Conservation (phyloP, 2,329 filamentous ascomycete species). For the Sphaerulina populicola region DNA sequence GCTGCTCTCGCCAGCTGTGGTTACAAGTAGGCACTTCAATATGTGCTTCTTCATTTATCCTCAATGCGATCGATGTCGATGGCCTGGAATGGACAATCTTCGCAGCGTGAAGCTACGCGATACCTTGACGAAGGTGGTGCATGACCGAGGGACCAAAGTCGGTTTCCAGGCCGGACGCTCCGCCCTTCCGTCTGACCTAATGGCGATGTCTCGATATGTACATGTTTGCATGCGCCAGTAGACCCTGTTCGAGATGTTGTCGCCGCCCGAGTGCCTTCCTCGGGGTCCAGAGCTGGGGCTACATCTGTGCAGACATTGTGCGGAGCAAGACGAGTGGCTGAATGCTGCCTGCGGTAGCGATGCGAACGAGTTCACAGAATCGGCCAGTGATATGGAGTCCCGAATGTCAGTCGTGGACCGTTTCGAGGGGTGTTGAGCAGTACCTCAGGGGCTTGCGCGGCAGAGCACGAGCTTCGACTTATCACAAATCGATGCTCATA, state of each 20-base stretch:
- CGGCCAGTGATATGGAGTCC: not conserved
- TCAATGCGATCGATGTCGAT: constrained; percentile 14
- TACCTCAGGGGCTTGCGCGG: not conserved
- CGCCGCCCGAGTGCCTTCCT: constrained; percentile 7
- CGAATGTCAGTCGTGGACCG: not conserved
- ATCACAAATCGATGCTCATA: not conserved
- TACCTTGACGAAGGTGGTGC: constrained; percentile 4
- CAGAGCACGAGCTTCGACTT: not conserved
- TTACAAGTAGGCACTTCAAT: not conserved
- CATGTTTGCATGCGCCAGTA: constrained; percentile 6
- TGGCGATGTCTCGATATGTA: constrained; percentile 10
- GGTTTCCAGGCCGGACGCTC: not conserved
- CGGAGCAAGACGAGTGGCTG: constrained; percentile 4
- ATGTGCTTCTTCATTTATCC: constrained; percentile 18
- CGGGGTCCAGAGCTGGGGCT: constrained; percentile 3
- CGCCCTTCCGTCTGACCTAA: not conserved
- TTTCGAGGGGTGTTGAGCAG: not conserved
- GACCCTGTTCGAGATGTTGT: constrained; percentile 5
- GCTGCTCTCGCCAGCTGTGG: not conserved
- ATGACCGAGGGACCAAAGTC: constrained; percentile 2
- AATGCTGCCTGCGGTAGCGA: not conserved
- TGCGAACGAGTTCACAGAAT: not conserved
- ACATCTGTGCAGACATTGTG: constrained; percentile 10
- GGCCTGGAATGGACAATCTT: constrained; percentile 8
- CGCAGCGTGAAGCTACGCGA: constrained; percentile 9